These are phyloP conservation scores for Rhodotorula sp. DNA, from an alignment of 1,284 basidiomycete species.

Conservation along the genomic window DNA sequence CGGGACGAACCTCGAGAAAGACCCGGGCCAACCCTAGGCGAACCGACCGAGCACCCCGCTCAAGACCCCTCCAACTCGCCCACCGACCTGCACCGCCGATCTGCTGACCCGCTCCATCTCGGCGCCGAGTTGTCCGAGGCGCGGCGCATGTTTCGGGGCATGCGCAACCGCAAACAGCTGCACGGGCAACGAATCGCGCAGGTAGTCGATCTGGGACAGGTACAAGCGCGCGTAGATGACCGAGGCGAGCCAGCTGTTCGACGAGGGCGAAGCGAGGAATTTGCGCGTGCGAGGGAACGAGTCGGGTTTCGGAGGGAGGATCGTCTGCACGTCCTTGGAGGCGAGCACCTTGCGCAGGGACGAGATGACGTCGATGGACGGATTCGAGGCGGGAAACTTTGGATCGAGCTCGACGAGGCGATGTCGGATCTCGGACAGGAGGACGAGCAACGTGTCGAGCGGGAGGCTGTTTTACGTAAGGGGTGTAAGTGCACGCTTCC, in stretches of 20 bases:
- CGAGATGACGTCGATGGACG: slow-evolving; percentile 57
- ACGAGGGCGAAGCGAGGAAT: slow-evolving; percentile 76
- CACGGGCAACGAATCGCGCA: slow-evolving; percentile 26
- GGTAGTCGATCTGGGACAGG: slow-evolving; percentile 51
- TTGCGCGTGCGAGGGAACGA: slow-evolving; percentile 60
- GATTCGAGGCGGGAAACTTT: slow-evolving; percentile 64
- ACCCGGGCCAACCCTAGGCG: not conserved
- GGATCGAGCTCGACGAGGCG: slow-evolving; percentile 45
- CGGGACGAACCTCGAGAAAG: not conserved
- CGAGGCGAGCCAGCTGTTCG: slow-evolving; percentile 81
- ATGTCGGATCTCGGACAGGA: slow-evolving; percentile 53
- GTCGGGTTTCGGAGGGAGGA: slow-evolving; percentile 60
- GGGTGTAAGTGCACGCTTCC: not conserved
- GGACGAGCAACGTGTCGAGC: slow-evolving; percentile 75
- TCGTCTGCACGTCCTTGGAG: slow-evolving; percentile 65
- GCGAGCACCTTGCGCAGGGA: slow-evolving; percentile 53
- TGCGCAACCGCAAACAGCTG: slow-evolving; percentile 33
- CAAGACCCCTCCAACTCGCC: slow-evolving; percentile 8
- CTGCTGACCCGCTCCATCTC: slow-evolving; percentile 13
- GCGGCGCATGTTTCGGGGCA: slow-evolving; percentile 5
- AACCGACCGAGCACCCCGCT: slow-evolving; percentile 15
- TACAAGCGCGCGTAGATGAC: slow-evolving; percentile 91
- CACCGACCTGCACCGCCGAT: slow-evolving; percentile 19
- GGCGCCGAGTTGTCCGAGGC: not conserved
- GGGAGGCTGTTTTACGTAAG: slow-evolving; percentile 60